Evolutionary conservation across 805 yeast species (phyloP).

Genomic region (Suhomyces prunicola): DNA sequence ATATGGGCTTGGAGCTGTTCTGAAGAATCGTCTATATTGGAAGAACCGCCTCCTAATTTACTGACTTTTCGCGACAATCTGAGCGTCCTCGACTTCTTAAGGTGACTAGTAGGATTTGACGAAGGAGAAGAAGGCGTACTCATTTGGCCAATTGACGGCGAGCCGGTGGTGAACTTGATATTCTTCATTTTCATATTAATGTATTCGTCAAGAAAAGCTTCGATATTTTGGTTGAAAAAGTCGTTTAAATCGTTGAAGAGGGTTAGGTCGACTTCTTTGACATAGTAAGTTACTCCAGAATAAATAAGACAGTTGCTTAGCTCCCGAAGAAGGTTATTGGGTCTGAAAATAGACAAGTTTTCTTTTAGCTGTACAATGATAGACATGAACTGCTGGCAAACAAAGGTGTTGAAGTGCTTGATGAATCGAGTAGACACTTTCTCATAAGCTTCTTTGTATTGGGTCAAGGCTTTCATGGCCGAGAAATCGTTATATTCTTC

Average conservation of each 20-base stretch:
- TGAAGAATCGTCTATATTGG: constrained; percentile 7
- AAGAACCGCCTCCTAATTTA: constrained; percentile 8
- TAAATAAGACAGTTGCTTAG: constrained; percentile 29
- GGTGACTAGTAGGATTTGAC: constrained; percentile 6
- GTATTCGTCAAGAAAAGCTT: constrained; percentile 26
- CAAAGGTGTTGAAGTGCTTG: constrained; percentile 39
- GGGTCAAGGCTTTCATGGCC: constrained; percentile 68
- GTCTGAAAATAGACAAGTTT: constrained; percentile 23
- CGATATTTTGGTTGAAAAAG: constrained; percentile 32
- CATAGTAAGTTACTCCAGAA: constrained; percentile 39
- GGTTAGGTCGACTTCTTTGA: constrained; percentile 52
- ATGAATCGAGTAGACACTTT: constrained; percentile 51
- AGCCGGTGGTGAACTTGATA: constrained; percentile 9
- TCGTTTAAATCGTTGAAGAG: constrained; percentile 48
- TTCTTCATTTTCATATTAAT: constrained; percentile 20
- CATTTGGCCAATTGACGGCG: neutral
- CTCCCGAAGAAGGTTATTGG: constrained; percentile 19
- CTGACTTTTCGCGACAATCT: constrained; percentile 29
- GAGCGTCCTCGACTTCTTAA: constrained; percentile 29
- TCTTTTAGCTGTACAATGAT: constrained; percentile 40
- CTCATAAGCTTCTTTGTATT: constrained; percentile 61
- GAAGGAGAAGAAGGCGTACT: constrained; percentile 11
- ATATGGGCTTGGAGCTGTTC: constrained; percentile 10
- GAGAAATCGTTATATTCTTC: constrained; percentile 49
- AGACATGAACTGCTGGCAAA: constrained; percentile 30